Base-by-base conservation (phyloP, 2,329 filamentous ascomycete genomes). In the Zarea fungicola region DNA sequence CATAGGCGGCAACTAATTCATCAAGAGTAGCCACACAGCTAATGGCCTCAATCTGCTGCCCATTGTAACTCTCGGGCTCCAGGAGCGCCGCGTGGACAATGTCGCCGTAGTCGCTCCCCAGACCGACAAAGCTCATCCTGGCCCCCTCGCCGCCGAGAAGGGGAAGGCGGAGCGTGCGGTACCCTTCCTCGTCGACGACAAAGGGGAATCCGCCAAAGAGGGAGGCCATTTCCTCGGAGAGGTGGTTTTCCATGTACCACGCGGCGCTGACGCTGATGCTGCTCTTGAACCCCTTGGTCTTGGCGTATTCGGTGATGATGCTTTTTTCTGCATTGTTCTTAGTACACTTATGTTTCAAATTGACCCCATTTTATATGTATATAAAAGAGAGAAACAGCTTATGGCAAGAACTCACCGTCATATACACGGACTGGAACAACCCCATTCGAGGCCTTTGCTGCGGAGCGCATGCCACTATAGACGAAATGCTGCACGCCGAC, bases 1-100 rank as follows among this genome's bases (percentile, higher is more conserved):
- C 56, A 52, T 71, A 72, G 1, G 52, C 58, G 3, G 55, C 52
- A 0, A 64, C 56, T 4, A 67, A 48, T 14, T 63, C 50, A 2
- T 62, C 60, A 6, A 65, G 58, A 1, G 60, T 62, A 7, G 52
- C 52, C 8, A 65, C 60, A 19, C 63, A 55, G 51, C 70, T 72
- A 36, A 67, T 58, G 1, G 61, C 68, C 13, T 72, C 70, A 0
- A 72, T 53, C 1, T 69, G 54, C 4, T 53, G 55, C 1, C 65
- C 62, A 51, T 65, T 63, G 58, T 66, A 69, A 31, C 60, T 60
- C 39, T 58, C 58, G 0, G 70, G 70, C 10, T 65, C 59, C 7
- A 74, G 59, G 16, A 74, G 67, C 4, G 72, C 59, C 3, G 70
- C 71, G 23, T 75, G 71, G 10, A 74, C 65, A 16, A 74, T 61